Base-by-base conservation (phyloP, 176 grass and related monocot genomes). In the Elaeis guineensis region DNA sequence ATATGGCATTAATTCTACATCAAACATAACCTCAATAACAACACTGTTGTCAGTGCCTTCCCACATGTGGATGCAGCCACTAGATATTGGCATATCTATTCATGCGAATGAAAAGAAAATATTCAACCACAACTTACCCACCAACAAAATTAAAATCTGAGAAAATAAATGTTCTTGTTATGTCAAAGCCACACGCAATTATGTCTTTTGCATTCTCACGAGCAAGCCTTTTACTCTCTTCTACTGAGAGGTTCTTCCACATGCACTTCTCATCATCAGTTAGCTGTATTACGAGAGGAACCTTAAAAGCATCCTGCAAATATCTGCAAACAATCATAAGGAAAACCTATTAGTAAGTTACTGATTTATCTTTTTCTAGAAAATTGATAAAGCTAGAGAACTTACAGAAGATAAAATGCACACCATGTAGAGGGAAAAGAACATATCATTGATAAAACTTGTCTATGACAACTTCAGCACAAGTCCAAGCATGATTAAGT, bases 161-260 rank as follows among this genome's bases (percentile, higher is more conserved):
- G 67, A 98, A 98, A 65, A 98, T 89, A 17, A 97, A 97, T 28
- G 93, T 97, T 75, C 73, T 89, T 49, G 82, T 73, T 44, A 97
- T 39, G 74, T 97, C 93, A 57, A 91, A 91, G 49, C 87, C 87
- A 54, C 92, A 97, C 23, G 92, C 92, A 74, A 97, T 97, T 60
- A 97, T 91, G 68, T 97, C 92, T 72, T 97, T 97, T 17, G 87
- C 87, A 78, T 97, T 97, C 78, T 97, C 84, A 67, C 84, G 84
- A 20, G 87, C 87, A 65, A 97, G 87, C 77, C 92, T 91, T 82
- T 83, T 71, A 64, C 32, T 82, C 70, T 97, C 92, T 73, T 85
- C 78, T 26, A 89, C 57, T 20, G 87, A 80, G 49, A 97, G 67
- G 54, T 87, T 79, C 64, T 97, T 97, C 87, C 87, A 97, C 55